phyloP scores from a whole-genome alignment of 495 filamentous ascomycete species.

The Tuber calosporum region DNA sequence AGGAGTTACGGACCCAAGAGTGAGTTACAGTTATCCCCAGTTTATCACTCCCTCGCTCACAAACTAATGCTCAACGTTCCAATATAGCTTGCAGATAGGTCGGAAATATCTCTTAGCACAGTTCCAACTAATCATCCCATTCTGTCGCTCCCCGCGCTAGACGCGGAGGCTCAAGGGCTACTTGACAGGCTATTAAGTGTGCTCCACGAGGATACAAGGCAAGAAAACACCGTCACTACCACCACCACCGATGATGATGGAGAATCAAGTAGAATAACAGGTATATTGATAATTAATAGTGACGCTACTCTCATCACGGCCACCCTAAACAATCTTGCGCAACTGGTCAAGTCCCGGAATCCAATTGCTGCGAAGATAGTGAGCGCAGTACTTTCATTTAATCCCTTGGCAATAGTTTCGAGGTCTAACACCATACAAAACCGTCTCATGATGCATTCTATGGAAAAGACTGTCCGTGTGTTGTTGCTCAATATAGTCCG shows the following conservation, averaged over 20 bases:
- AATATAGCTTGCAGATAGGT: slow-evolving; percentile 65
- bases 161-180: slow-evolving; percentile 83
- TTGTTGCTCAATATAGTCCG: slow-evolving; percentile 64
- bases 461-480: slow-evolving; percentile 83
- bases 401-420: slow-evolving; percentile 70
- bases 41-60: slow-evolving; percentile 39
- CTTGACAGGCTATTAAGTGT: slow-evolving; percentile 81
- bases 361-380: slow-evolving; percentile 77
- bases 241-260: background rate
- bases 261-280: slow-evolving; percentile 14
- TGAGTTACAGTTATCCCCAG: slow-evolving; percentile 46
- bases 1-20: slow-evolving; percentile 77
- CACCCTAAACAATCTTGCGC: slow-evolving; percentile 77
- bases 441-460: slow-evolving; percentile 77
- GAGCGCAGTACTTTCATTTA: slow-evolving; percentile 78
- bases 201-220: slow-evolving; percentile 80
- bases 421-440: slow-evolving; percentile 68
- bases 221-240: slow-evolving; percentile 35
- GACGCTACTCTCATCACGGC: slow-evolving; percentile 86
- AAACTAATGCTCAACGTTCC: slow-evolving; percentile 16
- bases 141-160: slow-evolving; percentile 68
- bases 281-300: slow-evolving; percentile 47
- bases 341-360: slow-evolving; percentile 71
- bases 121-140: slow-evolving; percentile 75
- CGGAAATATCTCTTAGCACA: slow-evolving; percentile 78